Evolutionary conservation across 208 protist genomes (phyloP).

Genomic region (Leishmania tropica): DNA sequence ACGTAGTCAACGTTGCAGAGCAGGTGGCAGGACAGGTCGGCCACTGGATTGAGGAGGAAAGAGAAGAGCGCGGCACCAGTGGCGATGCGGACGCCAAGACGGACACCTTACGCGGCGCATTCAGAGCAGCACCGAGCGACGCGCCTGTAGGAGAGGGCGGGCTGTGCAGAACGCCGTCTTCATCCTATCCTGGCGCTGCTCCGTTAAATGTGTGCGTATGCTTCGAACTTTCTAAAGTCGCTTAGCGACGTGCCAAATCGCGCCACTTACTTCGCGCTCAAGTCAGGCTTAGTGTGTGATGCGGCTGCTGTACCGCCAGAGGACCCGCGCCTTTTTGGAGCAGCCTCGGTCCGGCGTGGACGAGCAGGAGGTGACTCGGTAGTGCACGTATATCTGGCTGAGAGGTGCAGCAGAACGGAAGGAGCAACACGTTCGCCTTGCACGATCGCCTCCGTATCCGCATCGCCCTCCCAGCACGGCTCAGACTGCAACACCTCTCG

Average conservation of each 20-base stretch:
- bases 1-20: constrained; percentile 7
- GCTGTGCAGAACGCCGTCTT: constrained; percentile 6
- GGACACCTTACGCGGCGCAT: neutral
- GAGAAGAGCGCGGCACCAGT: neutral
- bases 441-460: neutral
- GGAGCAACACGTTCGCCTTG: neutral
- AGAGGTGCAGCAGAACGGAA: neutral
- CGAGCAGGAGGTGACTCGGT: neutral
- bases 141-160: constrained; percentile 2
- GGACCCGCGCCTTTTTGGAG: neutral
- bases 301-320: neutral
- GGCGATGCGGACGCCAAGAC: neutral
- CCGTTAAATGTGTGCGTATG: neutral
- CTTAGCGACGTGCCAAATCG: neutral
- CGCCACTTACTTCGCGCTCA: neutral
- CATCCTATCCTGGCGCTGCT: neutral
- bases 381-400: neutral
- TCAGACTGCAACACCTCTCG: constrained; percentile 14
- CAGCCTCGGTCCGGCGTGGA: neutral
- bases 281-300: neutral
- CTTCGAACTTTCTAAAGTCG: neutral
- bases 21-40: neutral
- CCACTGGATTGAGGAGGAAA: neutral
- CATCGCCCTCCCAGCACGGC: constrained; percentile 6
- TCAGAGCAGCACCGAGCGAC: neutral